A percentile compares a stretch with the other conserved stretches of the same genome.
Evolutionary conservation across 345 rosid genomes (phyloP).

Genomic region (Linum trigynum): DNA sequence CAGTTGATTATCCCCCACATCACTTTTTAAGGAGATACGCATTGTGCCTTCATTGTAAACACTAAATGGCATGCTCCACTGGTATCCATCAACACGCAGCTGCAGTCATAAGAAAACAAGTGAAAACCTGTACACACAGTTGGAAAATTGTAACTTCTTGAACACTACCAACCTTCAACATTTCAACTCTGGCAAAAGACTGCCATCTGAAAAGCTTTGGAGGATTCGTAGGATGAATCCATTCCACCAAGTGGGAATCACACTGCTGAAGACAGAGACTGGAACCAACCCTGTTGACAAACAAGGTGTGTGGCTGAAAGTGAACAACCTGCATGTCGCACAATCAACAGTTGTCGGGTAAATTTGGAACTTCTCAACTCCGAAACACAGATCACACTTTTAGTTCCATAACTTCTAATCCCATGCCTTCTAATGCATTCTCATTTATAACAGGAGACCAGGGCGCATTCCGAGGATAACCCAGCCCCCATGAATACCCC

Average conservation of each 20-base stretch:
- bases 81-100: slow-evolving; percentile 66
- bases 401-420: no score
- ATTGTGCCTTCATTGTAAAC: slow-evolving; percentile 67
- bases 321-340: slow-evolving; percentile 66
- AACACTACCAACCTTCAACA: slow-evolving; percentile 52
- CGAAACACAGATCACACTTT: no score
- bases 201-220: slow-evolving; percentile 78
- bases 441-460: no score
- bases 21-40: slow-evolving; percentile 55
- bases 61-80: slow-evolving; percentile 87
- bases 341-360: slow-evolving; percentile 14
- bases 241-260: slow-evolving; percentile 57
- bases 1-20: slow-evolving; percentile 40
- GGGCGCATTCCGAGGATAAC: no score
- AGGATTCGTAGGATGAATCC: slow-evolving; percentile 83
- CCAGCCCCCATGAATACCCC: no score
- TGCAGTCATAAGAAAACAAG: slow-evolving; percentile 15
- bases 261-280: slow-evolving; percentile 83
- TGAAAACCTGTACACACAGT: slow-evolving; percentile 4
- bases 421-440: no score
- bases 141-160: not conserved
- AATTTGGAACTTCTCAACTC: no score
- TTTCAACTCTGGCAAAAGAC: slow-evolving; percentile 52
- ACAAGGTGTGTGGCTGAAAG: slow-evolving; percentile 80
- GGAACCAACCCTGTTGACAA: slow-evolving; percentile 69